Conservation (phyloP, 495 filamentous ascomycete species). For the Ramalina peruviana region DNA sequence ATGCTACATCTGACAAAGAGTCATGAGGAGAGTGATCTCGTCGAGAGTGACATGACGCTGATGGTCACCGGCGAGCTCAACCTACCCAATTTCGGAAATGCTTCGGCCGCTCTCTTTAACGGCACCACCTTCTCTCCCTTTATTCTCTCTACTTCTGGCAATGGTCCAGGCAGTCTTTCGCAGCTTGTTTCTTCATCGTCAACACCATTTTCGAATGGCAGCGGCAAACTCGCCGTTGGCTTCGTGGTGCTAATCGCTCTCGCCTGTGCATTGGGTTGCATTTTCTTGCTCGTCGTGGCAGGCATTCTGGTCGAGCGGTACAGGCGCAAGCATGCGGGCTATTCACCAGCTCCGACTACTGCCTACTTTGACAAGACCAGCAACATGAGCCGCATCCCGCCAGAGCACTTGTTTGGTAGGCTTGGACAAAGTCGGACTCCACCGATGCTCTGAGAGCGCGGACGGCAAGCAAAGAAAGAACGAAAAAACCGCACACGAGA, state of each 20-base stretch:
- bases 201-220: constrained; percentile 41
- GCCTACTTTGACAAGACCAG: constrained; percentile 55
- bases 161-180: constrained; percentile 59
- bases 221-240: constrained; percentile 55
- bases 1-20: constrained; percentile 53
- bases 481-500: neutral
- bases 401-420: constrained; percentile 59
- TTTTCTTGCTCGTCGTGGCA: constrained; percentile 74
- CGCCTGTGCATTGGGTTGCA: constrained; percentile 71
- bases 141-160: constrained; percentile 53
- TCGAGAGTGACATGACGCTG: constrained; percentile 55
- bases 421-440: constrained; percentile 24
- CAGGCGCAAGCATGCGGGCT: constrained; percentile 75
- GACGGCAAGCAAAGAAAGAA: neutral
- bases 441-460: constrained; percentile 13
- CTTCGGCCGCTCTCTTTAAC: constrained; percentile 79
- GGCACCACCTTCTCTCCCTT: constrained; percentile 67
- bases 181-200: constrained; percentile 63
- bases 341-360: constrained; percentile 62
- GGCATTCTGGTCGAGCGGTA: constrained; percentile 75
- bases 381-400: constrained; percentile 69
- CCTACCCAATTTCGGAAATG: constrained; percentile 62
- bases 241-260: constrained; percentile 89
- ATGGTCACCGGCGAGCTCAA: constrained; percentile 68
- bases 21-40: constrained; percentile 45